These are phyloP conservation scores for Backusella luteola DNA, from an alignment of 192 early-diverging fungal genomes.

Conservation along the genomic window DNA sequence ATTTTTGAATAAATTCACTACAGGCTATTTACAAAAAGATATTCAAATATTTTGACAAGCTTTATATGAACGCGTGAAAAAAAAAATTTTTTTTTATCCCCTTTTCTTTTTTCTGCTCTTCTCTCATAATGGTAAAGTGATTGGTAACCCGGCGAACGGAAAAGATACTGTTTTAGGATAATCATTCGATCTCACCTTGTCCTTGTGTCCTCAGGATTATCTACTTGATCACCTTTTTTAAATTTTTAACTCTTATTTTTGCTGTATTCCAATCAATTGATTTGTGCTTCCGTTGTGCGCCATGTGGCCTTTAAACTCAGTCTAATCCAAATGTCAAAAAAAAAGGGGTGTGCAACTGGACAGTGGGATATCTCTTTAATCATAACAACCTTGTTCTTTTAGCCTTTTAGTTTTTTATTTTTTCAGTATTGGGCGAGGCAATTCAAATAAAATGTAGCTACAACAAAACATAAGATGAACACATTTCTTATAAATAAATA, in stretches of 20 bases:
- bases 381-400: background rate
- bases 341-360: background rate
- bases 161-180: constrained; percentile 6
- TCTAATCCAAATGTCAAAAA: background rate
- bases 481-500: background rate
- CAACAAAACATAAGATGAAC: background rate
- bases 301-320: constrained; percentile 8
- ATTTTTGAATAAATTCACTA: background rate
- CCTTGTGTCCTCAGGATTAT: background rate
- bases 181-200: background rate
- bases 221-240: background rate
- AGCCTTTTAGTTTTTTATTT: background rate
- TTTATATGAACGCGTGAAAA: background rate
- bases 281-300: background rate
- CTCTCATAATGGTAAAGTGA: background rate
- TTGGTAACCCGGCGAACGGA: background rate
- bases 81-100: background rate
- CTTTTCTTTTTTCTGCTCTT: background rate
- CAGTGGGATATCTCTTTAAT: background rate
- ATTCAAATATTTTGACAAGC: background rate
- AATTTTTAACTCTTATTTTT: background rate
- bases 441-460: background rate
- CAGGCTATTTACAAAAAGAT: background rate
- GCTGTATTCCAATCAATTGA: background rate
- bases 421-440: background rate